Conservation (phyloP, 352 stramenopile species). For the Stramenopiles sp. region DNA sequence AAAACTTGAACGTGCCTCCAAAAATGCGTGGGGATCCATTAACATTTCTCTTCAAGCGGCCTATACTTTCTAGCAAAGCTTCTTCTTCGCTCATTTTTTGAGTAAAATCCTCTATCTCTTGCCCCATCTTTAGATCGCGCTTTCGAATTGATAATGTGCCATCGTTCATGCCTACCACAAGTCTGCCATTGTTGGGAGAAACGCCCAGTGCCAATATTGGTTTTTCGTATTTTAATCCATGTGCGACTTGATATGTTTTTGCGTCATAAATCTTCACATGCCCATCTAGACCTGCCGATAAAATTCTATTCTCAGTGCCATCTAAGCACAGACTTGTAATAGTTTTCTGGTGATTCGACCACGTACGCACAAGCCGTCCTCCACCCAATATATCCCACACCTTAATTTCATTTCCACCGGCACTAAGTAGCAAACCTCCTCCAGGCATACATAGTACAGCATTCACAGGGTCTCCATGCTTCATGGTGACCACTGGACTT, state of each 20-base stretch:
- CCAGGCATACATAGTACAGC: conserved; percentile 56
- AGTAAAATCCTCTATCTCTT: conserved; percentile 8
- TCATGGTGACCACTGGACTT: conserved; percentile 29
- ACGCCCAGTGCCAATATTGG: conserved; percentile 53
- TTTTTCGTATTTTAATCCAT: conserved; percentile 62
- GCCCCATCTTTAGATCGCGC: conserved; percentile 35
- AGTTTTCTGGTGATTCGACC: conserved; percentile 77
- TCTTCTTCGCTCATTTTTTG: neutral
- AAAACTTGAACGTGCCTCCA: conserved; percentile 63
- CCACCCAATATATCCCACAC: conserved; percentile 73
- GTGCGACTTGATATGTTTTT: conserved; percentile 62
- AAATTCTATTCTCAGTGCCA: conserved; percentile 53
- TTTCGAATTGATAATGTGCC: conserved; percentile 52
- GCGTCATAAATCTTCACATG: conserved; percentile 79
- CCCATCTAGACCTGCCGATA: conserved; percentile 64
- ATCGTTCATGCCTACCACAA: conserved; percentile 48
- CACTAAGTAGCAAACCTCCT: conserved; percentile 46
- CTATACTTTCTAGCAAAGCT: neutral
- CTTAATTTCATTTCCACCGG: conserved; percentile 63
- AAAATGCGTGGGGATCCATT: conserved; percentile 26
- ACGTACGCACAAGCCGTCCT: conserved; percentile 53
- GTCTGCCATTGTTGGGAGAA: conserved; percentile 51
- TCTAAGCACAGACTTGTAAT: conserved; percentile 67
- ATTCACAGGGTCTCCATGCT: conserved; percentile 65
- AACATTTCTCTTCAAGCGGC: neutral